Conservation (phyloP, 805 yeast genomes). For the Priceomyces carsonii region DNA sequence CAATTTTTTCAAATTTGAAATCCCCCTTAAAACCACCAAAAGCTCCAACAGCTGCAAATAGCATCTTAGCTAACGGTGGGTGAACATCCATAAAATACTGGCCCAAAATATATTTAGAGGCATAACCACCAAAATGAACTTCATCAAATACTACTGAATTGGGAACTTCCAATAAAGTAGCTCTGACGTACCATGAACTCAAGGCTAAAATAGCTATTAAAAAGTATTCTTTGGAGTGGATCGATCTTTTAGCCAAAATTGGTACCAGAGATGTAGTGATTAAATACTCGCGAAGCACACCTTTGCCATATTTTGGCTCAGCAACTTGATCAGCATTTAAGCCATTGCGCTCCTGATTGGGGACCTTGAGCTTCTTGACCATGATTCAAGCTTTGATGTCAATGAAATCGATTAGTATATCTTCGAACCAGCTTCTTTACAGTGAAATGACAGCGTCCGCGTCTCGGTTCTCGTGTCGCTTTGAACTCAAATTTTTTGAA, state of each 20-base stretch:
- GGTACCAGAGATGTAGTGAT: conserved; percentile 50
- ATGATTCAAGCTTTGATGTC: conserved; percentile 2
- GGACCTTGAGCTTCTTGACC: conserved; percentile 3
- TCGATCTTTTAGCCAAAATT: conserved; percentile 41
- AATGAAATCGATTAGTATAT: too few relatives aligned
- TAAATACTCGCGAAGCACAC: conserved; percentile 55
- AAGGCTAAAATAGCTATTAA: conserved; percentile 42
- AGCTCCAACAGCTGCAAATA: conserved; percentile 69
- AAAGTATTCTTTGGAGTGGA: conserved; percentile 26
- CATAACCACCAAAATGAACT: conserved; percentile 96
- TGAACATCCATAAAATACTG: conserved; percentile 71
- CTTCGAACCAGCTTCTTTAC: background rate
- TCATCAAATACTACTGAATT: conserved; percentile 88
- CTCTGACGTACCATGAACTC: conserved; percentile 59
- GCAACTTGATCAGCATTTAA: conserved; percentile 44
- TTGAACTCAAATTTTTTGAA: too few relatives aligned
- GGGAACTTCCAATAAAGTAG: conserved; percentile 64
- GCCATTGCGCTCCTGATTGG: conserved; percentile 1
- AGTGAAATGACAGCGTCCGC: background rate
- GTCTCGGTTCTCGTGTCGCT: conserved; percentile 2
- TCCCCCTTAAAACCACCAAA: conserved; percentile 73
- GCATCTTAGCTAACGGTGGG: conserved; percentile 78
- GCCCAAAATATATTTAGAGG: conserved; percentile 72
- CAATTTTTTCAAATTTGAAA: conserved; percentile 67
- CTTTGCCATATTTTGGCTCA: conserved; percentile 39